These are phyloP conservation scores for Paracoccidioides brasiliensis DNA, from an alignment of 2,329 filamentous ascomycete genomes.

Conservation along the genomic window DNA sequence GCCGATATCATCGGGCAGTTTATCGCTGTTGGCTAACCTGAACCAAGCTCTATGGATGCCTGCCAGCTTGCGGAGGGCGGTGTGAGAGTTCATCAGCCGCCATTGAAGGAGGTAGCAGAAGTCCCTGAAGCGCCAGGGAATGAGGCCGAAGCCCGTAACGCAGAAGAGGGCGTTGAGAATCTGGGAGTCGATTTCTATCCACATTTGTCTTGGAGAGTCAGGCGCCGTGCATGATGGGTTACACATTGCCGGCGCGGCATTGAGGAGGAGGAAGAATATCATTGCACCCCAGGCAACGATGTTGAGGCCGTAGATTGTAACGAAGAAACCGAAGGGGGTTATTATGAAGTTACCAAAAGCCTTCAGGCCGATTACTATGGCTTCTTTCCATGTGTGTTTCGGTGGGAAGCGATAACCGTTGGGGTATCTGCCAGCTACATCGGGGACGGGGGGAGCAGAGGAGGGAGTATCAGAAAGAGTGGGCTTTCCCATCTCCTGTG, in stretches of 20 bases:
- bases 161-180: conserved; percentile 77
- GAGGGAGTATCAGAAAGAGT: background rate
- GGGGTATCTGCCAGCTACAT: conserved; percentile 22
- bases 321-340: conserved; percentile 62
- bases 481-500: no score
- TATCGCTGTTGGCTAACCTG: conserved; percentile 52
- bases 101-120: conserved; percentile 59
- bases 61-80: conserved; percentile 54
- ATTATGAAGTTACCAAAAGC: conserved; percentile 45
- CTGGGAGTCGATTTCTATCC: conserved; percentile 77
- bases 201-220: conserved; percentile 62
- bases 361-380: conserved; percentile 18
- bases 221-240: conserved; percentile 55
- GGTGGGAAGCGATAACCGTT: conserved; percentile 25
- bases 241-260: conserved; percentile 45
- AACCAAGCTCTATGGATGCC: conserved; percentile 68
- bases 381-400: conserved; percentile 22
- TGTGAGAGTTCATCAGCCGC: conserved; percentile 40
- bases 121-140: conserved; percentile 75
- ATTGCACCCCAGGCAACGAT: conserved; percentile 84
- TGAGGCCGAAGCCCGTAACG: conserved; percentile 70
- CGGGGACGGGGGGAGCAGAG: conserved; percentile 12
- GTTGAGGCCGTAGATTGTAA: conserved; percentile 68
- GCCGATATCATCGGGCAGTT: conserved; percentile 32
- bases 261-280: conserved; percentile 73